These are phyloP conservation scores for Leishmania gerbilli DNA, from an alignment of 208 protist genomes.

Conservation along the genomic window DNA sequence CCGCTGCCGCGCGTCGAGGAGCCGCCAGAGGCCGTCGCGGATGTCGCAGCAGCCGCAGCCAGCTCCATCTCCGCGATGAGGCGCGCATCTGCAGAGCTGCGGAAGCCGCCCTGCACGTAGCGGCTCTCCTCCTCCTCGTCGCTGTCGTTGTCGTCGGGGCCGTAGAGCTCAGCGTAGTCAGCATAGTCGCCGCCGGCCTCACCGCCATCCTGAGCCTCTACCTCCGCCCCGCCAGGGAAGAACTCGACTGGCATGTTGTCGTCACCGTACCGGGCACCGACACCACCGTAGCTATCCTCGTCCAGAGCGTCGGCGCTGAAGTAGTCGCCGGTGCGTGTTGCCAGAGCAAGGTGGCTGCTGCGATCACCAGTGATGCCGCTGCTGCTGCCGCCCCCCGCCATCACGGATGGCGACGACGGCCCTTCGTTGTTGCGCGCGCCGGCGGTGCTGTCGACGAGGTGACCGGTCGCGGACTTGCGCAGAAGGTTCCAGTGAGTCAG, in stretches of 20 bases:
- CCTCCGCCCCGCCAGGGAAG: conserved; percentile 70
- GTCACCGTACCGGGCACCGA: background rate
- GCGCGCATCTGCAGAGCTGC: conserved; percentile 28
- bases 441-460: conserved; percentile 35
- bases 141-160: conserved; percentile 33
- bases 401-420: conserved; percentile 8
- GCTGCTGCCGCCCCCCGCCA: conserved; percentile 1
- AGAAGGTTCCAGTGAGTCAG: conserved; percentile 81
- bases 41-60: conserved; percentile 23
- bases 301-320: background rate
- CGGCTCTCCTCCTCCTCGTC: conserved; percentile 37
- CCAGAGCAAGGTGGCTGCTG: conserved; percentile 2
- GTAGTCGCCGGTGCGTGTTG: conserved; percentile 1
- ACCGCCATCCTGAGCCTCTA: conserved; percentile 50
- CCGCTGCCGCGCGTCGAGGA: conserved; percentile 31
- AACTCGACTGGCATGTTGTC: conserved; percentile 82
- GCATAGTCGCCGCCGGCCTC: conserved; percentile 53
- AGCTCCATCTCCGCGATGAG: conserved; percentile 54
- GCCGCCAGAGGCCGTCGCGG: background rate
- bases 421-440: conserved; percentile 20
- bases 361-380: conserved; percentile 9
- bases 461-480: conserved; percentile 68
- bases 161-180: conserved; percentile 40
- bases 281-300: conserved; percentile 4
- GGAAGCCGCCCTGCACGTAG: conserved; percentile 33